These are phyloP conservation scores for Dalbergia cultrata DNA, from an alignment of 306 rosid species.

Conservation along the genomic window DNA sequence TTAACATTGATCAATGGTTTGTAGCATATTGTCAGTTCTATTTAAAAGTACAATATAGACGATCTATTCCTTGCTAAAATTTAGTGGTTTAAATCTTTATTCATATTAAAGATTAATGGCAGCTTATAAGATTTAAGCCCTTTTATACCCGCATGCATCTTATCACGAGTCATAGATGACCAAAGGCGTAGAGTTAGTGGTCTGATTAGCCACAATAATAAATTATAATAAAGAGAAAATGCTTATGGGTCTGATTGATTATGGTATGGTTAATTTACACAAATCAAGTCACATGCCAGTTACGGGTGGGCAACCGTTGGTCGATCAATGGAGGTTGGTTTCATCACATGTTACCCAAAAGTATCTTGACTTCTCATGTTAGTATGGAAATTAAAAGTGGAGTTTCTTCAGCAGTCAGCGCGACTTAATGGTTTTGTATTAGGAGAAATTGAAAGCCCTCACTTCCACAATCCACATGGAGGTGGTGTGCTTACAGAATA, in stretches of 20 bases:
- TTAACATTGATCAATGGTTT: neutral
- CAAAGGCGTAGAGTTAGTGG: neutral
- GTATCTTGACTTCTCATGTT: neutral
- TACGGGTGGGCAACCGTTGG: neutral
- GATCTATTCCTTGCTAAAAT: neutral
- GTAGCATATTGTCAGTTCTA: neutral
- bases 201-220: constrained; percentile 1
- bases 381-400: neutral
- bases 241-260: neutral
- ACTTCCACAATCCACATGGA: neutral
- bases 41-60: neutral
- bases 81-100: neutral
- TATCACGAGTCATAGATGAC: neutral
- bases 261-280: neutral
- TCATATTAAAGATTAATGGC: neutral
- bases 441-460: neutral
- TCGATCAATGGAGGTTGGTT: neutral
- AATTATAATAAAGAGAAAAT: neutral
- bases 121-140: neutral
- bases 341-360: constrained; percentile 30
- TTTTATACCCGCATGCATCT: neutral
- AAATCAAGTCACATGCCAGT: constrained; percentile 35
- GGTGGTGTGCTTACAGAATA: neutral
- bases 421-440: neutral
- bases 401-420: neutral